phyloP scores from a whole-genome alignment of 1,284 basidiomycete genomes.

The Ceratobasidium sp. region DNA sequence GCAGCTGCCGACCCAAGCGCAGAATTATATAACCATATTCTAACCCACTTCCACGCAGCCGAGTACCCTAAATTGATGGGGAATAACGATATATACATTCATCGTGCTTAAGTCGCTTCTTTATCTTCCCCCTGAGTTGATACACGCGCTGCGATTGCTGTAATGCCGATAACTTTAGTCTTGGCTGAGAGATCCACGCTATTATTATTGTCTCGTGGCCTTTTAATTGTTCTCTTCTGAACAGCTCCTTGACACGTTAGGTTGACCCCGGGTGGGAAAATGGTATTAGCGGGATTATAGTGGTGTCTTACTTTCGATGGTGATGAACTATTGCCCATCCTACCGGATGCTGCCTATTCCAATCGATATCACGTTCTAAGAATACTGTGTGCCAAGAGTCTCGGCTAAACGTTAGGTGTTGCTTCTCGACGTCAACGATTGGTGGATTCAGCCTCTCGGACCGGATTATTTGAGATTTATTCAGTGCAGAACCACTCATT shows the following conservation, averaged over 20 bases:
- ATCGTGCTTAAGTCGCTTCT: too few relatives aligned
- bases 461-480: constrained; percentile 37
- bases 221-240: not conserved
- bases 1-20: too few relatives aligned
- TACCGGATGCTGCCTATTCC: not conserved
- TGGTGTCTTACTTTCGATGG: not conserved
- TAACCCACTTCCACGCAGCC: too few relatives aligned
- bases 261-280: not conserved
- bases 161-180: not conserved
- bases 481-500: not conserved
- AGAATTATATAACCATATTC: too few relatives aligned
- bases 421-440: constrained; percentile 6
- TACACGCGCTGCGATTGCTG: not conserved
- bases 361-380: constrained; percentile 28
- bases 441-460: constrained; percentile 8
- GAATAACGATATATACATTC: too few relatives aligned
- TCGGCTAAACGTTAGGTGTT: constrained; percentile 7
- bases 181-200: not conserved
- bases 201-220: not conserved
- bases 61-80: too few relatives aligned
- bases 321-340: not conserved
- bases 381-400: constrained; percentile 32
- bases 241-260: not conserved
- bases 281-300: not conserved
- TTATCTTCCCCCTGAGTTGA: not conserved